Conservation (phyloP, 164 flowering plant genomes). For the Piper betle region DNA sequence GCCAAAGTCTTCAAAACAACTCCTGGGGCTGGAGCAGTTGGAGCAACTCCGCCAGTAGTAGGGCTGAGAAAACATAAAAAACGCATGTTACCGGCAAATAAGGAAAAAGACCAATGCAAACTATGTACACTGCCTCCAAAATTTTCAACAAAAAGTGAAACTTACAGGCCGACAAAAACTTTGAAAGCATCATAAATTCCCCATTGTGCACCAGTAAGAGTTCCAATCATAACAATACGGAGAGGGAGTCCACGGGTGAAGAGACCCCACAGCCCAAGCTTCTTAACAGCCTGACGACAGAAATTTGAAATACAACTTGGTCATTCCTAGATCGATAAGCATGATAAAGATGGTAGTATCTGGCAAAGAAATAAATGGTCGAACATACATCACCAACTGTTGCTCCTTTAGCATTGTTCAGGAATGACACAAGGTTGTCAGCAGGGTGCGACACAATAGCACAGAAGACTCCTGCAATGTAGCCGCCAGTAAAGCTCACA, state of each 20-base stretch:
- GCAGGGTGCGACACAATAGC: conserved; percentile 88
- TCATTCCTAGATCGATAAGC: not conserved
- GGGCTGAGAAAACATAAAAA: conserved; percentile 31
- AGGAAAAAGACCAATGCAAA: not conserved
- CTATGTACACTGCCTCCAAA: not conserved
- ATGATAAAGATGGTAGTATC: too few species aligned
- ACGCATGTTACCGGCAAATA: not conserved
- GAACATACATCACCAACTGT: conserved; percentile 72
- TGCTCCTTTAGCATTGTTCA: conserved; percentile 86
- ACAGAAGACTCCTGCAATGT: conserved; percentile 76
- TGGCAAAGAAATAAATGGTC: not conserved
- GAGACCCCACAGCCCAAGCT: too few species aligned
- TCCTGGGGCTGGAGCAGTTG: conserved; percentile 18
- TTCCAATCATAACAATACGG: conserved; percentile 83
- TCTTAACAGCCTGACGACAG: conserved; percentile 60
- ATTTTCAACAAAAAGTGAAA: not conserved
- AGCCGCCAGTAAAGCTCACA: conserved; percentile 84
- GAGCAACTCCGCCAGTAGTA: conserved; percentile 66
- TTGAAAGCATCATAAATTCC: conserved; percentile 77
- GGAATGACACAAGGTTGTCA: conserved; percentile 85
- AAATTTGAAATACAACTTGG: not conserved
- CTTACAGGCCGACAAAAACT: conserved; percentile 82
- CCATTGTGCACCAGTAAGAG: conserved; percentile 88
- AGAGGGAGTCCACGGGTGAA: too few species aligned
- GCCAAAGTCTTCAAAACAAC: conserved; percentile 14